Evolutionary conservation across 2,329 filamentous ascomycete species (phyloP), one percentile per base, ranked within the genome.

Genomic region (Aspergillus proliferans): DNA sequence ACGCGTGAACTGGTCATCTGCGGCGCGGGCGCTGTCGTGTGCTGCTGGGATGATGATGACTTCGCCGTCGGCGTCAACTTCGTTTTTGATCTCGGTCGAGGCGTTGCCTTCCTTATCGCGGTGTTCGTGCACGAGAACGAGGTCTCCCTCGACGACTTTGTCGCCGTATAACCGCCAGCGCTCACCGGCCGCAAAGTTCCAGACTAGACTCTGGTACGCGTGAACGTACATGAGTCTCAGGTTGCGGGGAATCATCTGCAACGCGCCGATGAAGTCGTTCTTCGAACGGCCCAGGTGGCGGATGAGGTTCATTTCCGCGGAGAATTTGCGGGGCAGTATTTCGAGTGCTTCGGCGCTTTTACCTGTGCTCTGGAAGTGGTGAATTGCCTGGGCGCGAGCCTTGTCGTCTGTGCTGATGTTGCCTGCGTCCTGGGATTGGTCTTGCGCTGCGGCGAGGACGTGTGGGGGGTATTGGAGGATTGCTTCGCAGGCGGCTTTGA

Each of bases 171-270:
- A 73, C 39, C 83, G 80, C 86, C 89, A 95, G 43, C 93, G 86
- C 58, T 86, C 83, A 56, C 87, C 89, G 1, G 83, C 88, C 10
- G 83, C 87, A 57, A 83, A 81, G 71, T 98, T 98, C 92, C 92
- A 98, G 7, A 98, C 84, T 34, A 90, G 81, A 5, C 88, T 95
- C 68, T 98, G 93, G 70, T 96, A 97, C 4, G 93, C 92, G 67
- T 98, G 93, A 14, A 95, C 85, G 65, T 97, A 98, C 87, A 98
- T 96, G 50, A 89, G 81, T 40, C 90, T 82, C 59, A 97, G 76
- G 44, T 87, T 88, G 15, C 91, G 81, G 21, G 86, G 87, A 53
- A 98, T 91, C 47, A 80, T 79, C 63, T 86, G 80, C 46, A 98
- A 71, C 1, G 93, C 89, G 21, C 91, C 91, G 51, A 88, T 78